Evolutionary conservation across 2,329 filamentous ascomycete species (phyloP), one percentile per base, ranked within the genome.

Genomic region (Onygena corvina): DNA sequence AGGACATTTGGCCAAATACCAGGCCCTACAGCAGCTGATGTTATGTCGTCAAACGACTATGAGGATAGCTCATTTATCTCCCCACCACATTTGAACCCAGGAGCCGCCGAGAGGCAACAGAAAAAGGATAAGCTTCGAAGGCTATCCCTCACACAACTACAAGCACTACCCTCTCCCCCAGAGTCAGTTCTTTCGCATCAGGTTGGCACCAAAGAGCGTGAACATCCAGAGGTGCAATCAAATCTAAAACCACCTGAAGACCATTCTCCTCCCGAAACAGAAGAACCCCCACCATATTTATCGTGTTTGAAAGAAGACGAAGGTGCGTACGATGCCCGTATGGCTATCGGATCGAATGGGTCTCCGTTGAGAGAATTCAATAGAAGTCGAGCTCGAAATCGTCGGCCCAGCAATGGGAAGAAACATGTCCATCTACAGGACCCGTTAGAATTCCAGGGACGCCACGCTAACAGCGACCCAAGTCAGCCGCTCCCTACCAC

Each of bases 101-200:
- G 23, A 3, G n/a, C 1, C 11, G 9, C 25, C 12, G 29, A 30
- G 42, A 20, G 9, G 9, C 16, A 46, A 16, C 12, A 16, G 12
- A 33, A 23, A n/a, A 33, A 23, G 25, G 29, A 45, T 3, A 49
- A 45, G 21, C 9, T 45, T n/a, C 60, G 75, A 51, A 79, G 76
- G 56, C 62, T 79, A 25, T 77, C 76, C 2, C 70, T 72, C 2
- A 69, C 68, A 34, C 70, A 77, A 59, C 73, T 79, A 2, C 69
- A 75, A 35, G 74, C 76, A 38, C 67, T 79, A 35, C 76, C 74
- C 4, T 52, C 69, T 12, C 75, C 75, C 9, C 73, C 75, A 6
- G 67, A 74, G 12, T 77, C 73, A 35, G 66, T 78, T n/a, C 73
- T 75, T 2, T 59, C 75, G 31, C 70, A 71, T 23, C 60, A 68